Percentiles rank a stretch among this genome's conserved stretches.
Evolutionary conservation across 164 flowering plant species (phyloP).

Genomic region (Vitis labrusca): DNA sequence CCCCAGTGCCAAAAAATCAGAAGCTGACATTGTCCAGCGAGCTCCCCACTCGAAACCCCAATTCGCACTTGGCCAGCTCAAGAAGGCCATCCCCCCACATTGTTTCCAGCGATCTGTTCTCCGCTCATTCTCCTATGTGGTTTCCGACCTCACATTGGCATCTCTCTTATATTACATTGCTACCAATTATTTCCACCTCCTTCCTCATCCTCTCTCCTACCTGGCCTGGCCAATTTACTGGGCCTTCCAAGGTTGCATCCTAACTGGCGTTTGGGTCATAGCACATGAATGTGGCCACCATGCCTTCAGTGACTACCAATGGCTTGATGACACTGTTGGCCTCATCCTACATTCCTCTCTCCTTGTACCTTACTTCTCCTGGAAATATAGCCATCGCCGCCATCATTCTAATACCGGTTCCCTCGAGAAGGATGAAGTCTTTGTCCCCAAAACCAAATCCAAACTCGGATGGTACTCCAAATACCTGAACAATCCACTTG

Average conservation of each 20-base stretch:
- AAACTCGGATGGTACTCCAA: conserved; percentile 48
- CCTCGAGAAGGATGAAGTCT: conserved; percentile 79
- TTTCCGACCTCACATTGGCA: conserved; percentile 52
- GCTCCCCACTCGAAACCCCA: conserved; percentile 66
- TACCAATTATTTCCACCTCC: conserved; percentile 45
- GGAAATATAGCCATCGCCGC: conserved; percentile 90
- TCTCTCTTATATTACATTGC: conserved; percentile 52
- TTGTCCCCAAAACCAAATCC: conserved; percentile 70
- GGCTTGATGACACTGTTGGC: conserved; percentile 85
- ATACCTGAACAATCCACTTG: conserved; percentile 74
- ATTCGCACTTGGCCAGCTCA: conserved; percentile 61
- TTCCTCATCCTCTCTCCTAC: conserved; percentile 46
- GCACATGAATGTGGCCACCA: conserved; percentile 96
- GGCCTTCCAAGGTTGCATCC: conserved; percentile 64
- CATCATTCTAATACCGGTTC: conserved; percentile 88
- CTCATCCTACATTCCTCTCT: conserved; percentile 70
- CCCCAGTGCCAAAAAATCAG: conserved; percentile 30
- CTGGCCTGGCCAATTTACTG: conserved; percentile 74
- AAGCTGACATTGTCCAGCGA: conserved; percentile 28
- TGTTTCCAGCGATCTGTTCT: conserved; percentile 76
- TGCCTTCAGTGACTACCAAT: conserved; percentile 82
- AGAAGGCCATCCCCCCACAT: conserved; percentile 85
- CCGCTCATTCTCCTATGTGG: conserved; percentile 71
- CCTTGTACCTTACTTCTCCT: conserved; percentile 86
- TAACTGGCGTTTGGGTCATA: conserved; percentile 87